Percentiles rank a stretch among this genome's conserved stretches.
Conservation (phyloP, 768 basidiomycete species). For the Agaricus blazei region DNA sequence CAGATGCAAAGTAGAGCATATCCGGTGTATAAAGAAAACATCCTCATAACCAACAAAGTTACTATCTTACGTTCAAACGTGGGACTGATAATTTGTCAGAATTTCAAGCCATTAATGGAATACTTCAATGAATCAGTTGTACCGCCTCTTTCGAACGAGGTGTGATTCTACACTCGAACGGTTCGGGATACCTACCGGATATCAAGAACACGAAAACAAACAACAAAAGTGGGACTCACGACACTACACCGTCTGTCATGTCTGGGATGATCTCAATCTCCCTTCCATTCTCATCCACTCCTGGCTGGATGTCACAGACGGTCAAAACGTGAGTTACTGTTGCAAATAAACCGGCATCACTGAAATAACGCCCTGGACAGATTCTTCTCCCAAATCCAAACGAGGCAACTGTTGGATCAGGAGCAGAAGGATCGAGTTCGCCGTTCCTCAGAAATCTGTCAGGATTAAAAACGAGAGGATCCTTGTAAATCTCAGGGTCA, state of each 20-base stretch:
- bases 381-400: constrained; percentile 26
- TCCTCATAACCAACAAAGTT: no score
- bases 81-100: no score
- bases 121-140: not conserved
- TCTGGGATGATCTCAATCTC: not conserved
- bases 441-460: no score
- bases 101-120: not conserved
- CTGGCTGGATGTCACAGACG: constrained; percentile 2
- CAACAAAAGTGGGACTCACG: not conserved
- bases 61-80: no score
- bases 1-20: no score
- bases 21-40: no score
- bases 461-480: no score
- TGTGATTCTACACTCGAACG: constrained; percentile 20
- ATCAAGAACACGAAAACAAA: not conserved
- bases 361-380: not conserved
- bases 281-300: not conserved
- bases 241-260: not conserved
- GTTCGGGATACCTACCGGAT: constrained; percentile 14
- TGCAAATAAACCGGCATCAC: not conserved
- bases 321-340: not conserved
- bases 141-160: constrained; percentile 9
- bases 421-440: not conserved
- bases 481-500: constrained; percentile 22
- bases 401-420: constrained; percentile 11